Percentiles rank a stretch among this genome's conserved stretches.
Evolutionary conservation across 257 asterid genomes (phyloP).

Genomic region (Solanum peruvianum): DNA sequence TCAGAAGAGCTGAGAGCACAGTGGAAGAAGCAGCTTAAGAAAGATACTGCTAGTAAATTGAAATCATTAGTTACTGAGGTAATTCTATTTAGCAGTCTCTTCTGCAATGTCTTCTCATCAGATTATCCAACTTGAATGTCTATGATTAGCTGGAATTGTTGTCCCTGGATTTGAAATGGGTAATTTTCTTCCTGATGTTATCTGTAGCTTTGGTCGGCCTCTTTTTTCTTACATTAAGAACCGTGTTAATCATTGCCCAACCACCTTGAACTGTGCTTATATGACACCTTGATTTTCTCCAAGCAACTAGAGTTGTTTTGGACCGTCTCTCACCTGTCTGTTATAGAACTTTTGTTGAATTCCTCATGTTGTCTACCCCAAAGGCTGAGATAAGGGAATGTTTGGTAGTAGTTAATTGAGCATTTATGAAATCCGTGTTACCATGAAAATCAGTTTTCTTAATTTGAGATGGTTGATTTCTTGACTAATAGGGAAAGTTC

Average conservation of each 20-base stretch:
- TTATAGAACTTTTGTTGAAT: background rate
- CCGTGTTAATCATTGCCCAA: background rate
- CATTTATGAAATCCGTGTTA: background rate
- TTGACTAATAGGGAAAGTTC: conserved; percentile 51
- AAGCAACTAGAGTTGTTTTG: background rate
- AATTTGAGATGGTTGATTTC: background rate
- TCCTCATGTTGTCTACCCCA: background rate
- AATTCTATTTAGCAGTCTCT: background rate
- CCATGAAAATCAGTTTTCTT: background rate
- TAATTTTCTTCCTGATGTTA: background rate
- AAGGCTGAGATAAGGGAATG: background rate
- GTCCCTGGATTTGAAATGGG: background rate
- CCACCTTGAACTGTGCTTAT: background rate
- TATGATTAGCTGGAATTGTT: background rate
- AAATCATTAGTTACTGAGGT: conserved; percentile 90
- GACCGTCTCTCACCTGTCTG: background rate
- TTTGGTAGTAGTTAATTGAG: background rate
- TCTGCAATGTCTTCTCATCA: background rate
- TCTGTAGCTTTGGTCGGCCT: background rate
- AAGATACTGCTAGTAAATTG: conserved; percentile 72
- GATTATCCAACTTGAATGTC: background rate
- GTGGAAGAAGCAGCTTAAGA: conserved; percentile 89
- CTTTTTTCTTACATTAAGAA: background rate
- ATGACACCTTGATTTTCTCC: background rate
- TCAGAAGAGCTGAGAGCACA: conserved; percentile 80